These are phyloP conservation scores for Ustilago tritici DNA, from an alignment of 1,284 basidiomycete genomes.

Conservation along the genomic window DNA sequence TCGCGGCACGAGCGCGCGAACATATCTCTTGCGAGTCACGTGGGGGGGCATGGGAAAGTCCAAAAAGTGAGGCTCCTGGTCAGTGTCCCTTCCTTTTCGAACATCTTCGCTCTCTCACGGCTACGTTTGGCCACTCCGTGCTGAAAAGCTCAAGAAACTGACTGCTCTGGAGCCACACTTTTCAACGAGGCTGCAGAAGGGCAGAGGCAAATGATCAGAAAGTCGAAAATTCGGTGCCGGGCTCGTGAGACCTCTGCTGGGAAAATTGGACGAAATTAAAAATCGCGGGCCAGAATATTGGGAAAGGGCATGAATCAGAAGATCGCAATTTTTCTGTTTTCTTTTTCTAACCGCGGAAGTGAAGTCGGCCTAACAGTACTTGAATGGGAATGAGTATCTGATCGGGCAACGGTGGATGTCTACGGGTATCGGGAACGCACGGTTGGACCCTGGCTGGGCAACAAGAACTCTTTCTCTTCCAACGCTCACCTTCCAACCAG, in stretches of 20 bases:
- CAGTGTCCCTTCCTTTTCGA: conserved; percentile 9
- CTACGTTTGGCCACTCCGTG: not conserved
- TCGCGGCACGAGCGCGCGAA: conserved; percentile 14
- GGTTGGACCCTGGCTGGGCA: not conserved
- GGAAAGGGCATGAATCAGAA: not conserved
- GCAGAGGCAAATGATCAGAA: not conserved
- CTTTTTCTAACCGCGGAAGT: not conserved
- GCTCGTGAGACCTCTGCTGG: not conserved
- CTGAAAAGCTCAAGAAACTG: not conserved
- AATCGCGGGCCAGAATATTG: conserved; percentile 5
- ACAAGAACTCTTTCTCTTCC: not conserved
- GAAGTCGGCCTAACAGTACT: not conserved
- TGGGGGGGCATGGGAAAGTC: not conserved
- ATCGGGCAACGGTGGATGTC: not conserved
- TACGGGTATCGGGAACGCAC: not conserved
- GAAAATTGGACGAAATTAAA: not conserved
- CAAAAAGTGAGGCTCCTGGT: conserved; percentile 3
- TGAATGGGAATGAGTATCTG: not conserved
- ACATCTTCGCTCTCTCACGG: not conserved
- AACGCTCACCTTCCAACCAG: not conserved
- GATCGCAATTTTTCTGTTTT: not conserved
- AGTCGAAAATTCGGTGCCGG: conserved; percentile 26
- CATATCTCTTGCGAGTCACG: not conserved
- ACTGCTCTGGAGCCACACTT: conserved; percentile 9
- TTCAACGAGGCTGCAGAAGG: not conserved